Evolutionary conservation across 2,329 filamentous ascomycete species (phyloP), one percentile per base, ranked within the genome.

Genomic region (Stagonosporopsis rhizophila): DNA sequence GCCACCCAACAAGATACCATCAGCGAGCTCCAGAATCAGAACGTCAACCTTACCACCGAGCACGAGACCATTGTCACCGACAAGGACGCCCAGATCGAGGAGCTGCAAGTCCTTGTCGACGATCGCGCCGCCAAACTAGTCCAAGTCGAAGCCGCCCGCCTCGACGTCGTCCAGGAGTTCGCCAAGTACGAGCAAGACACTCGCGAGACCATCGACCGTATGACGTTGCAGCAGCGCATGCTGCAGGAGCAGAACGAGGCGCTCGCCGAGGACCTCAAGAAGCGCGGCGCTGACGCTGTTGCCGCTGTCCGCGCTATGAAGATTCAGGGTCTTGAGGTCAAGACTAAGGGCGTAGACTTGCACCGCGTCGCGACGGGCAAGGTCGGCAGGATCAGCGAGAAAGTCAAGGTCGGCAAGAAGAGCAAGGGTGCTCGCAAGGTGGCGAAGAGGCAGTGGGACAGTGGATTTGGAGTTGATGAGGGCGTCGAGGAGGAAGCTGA

Each of bases 1-100:
- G 63, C 62, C 3, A 71, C 72, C 12, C 73, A 77, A 19, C 71
- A 77, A 22, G 69, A 72, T 28, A 75, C 77, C 25, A 78, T 81
- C 47, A 63, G 64, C 5, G 62, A 63, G 12, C 67, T 79, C 4
- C 70, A 69, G 40, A 55, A 62, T 7, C 64, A 62, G 20, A 3
- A 65, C 66, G 6, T 66, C 58, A n/a, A 49, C 69, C 67, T 64
- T 14, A 44, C 50, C 1, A 47, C 50, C 6, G 68, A 75, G 41
- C 66, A 74, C 49, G 65, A 68, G 9, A 57, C 62, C 14, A 49
- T 58, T 7, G 49, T 77, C 23, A 53, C 58, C 15, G 68, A 72
- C 35, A 72, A 69, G 60, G 59, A 60, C 19, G 41, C 50, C 27
- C 67, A 76, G 50, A 69, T 76, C 20, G 66, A 74, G 32, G 73